These are phyloP conservation scores for Arctium lappa DNA, from an alignment of 129 eudicot genomes.

Conservation along the genomic window DNA sequence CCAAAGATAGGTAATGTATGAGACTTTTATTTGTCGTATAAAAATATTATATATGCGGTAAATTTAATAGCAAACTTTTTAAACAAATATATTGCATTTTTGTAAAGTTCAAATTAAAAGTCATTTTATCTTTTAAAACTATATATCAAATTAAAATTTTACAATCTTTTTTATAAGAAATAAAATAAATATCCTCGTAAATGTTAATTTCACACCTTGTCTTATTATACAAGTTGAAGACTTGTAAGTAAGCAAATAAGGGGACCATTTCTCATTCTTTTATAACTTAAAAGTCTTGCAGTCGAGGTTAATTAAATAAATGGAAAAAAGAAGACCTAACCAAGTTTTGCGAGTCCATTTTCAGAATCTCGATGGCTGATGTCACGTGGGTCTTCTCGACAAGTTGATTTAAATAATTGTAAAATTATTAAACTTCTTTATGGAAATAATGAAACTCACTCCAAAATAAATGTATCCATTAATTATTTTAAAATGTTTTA, in stretches of 20 bases:
- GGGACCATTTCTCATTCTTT: background rate
- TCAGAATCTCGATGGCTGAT: background rate
- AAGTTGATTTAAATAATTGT: background rate
- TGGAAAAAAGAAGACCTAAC: background rate
- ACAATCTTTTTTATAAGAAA: no score
- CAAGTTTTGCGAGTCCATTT: background rate
- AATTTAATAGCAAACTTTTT: no score
- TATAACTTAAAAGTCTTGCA: background rate
- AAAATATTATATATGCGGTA: no score
- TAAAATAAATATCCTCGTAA: no score
- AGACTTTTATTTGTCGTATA: no score
- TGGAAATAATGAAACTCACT: no score
- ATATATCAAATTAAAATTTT: background rate
- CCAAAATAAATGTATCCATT: no score
- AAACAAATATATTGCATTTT: no score
- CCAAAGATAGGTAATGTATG: no score
- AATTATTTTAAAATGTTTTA: no score
- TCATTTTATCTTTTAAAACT: background rate
- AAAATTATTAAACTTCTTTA: no score
- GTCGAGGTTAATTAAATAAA: background rate
- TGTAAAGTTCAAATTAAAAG: no score
- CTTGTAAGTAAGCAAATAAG: background rate
- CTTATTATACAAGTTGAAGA: background rate
- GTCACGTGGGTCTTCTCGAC: background rate
- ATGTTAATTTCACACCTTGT: background rate